Percentiles rank a stretch among this genome's conserved stretches.
Conservation (phyloP, 805 yeast species). For the Hanseniaspora hatyaiensis region DNA sequence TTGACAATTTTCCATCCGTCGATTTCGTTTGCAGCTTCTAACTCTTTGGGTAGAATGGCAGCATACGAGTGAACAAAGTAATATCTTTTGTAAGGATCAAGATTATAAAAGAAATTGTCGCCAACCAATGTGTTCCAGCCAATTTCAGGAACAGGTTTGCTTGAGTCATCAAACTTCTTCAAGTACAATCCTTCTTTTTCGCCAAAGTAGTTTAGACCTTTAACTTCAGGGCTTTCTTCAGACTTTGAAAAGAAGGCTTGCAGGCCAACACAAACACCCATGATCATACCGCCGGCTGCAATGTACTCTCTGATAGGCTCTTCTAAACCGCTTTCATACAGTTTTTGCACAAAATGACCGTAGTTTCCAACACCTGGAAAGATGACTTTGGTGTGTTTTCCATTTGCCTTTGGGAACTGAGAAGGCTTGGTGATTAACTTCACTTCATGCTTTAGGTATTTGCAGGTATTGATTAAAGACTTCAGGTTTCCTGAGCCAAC, state of each 20-base stretch:
- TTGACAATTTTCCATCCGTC: conserved; percentile 62
- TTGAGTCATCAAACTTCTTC: conserved; percentile 46
- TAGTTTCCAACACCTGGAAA: conserved; percentile 97
- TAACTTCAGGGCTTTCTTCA: conserved; percentile 53
- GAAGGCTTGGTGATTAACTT: conserved; percentile 44
- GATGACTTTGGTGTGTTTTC: conserved; percentile 45
- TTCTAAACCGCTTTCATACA: conserved; percentile 49
- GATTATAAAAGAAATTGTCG: conserved; percentile 40
- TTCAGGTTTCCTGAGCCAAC: conserved; percentile 90
- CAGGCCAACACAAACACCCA: conserved; percentile 97
- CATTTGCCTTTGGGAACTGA: conserved; percentile 38
- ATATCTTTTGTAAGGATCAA: conserved; percentile 59
- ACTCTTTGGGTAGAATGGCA: conserved; percentile 42
- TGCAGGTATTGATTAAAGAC: conserved; percentile 78
- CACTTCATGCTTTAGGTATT: conserved; percentile 60
- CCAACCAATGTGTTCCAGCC: conserved; percentile 69
- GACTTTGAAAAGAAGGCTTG: conserved; percentile 72
- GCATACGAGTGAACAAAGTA: conserved; percentile 95
- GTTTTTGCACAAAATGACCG: conserved; percentile 78
- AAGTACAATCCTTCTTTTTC: conserved; percentile 33
- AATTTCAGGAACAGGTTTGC: conserved; percentile 86
- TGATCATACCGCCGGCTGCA: conserved; percentile 65
- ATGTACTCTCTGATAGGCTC: conserved; percentile 59
- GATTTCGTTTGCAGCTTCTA: conserved; percentile 27
- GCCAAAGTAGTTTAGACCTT: conserved; percentile 51